Conservation (phyloP, 768 basidiomycete species). For the Clitopilus passeckerianus region DNA sequence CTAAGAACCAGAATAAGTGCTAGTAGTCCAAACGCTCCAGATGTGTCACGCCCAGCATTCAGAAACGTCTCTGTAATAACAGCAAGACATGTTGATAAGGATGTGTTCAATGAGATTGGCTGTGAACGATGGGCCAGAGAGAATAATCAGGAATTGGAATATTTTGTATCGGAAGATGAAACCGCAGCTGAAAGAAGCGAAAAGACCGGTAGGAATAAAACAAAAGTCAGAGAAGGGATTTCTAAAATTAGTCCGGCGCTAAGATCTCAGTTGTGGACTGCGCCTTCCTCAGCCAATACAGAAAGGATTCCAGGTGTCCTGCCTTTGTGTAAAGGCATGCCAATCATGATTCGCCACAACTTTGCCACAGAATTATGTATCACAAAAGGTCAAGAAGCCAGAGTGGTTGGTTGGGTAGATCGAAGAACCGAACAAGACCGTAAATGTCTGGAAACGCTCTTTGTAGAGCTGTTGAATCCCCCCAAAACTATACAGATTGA, state of each 20-base stretch:
- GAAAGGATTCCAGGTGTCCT: background rate
- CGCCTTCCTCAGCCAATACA: background rate
- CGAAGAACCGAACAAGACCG: constrained; percentile 11
- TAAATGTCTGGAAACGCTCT: constrained; percentile 10
- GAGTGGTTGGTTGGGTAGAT: constrained; percentile 23
- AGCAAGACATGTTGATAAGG: constrained; percentile 22
- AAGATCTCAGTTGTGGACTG: background rate
- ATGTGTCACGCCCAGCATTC: constrained; percentile 11
- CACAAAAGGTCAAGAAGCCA: constrained; percentile 28
- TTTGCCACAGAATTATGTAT: constrained; percentile 27
- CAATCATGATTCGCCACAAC: constrained; percentile 26
- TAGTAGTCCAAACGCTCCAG: background rate
- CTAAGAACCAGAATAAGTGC: constrained; percentile 9
- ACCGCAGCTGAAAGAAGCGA: background rate
- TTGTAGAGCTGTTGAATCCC: constrained; percentile 8
- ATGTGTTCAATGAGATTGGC: constrained; percentile 24
- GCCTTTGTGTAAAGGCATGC: constrained; percentile 22
- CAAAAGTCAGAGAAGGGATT: too few relatives aligned
- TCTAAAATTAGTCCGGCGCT: too few relatives aligned
- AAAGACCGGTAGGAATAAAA: too few relatives aligned
- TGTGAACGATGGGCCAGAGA: constrained; percentile 21
- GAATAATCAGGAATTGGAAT: constrained; percentile 10
- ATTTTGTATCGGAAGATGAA: constrained; percentile 24
- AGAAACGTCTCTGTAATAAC: constrained; percentile 28
- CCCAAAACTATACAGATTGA: constrained; percentile 5